Evolutionary conservation across 176 grass and related monocot species (phyloP).

Genomic region (Musa schizocarpa): DNA sequence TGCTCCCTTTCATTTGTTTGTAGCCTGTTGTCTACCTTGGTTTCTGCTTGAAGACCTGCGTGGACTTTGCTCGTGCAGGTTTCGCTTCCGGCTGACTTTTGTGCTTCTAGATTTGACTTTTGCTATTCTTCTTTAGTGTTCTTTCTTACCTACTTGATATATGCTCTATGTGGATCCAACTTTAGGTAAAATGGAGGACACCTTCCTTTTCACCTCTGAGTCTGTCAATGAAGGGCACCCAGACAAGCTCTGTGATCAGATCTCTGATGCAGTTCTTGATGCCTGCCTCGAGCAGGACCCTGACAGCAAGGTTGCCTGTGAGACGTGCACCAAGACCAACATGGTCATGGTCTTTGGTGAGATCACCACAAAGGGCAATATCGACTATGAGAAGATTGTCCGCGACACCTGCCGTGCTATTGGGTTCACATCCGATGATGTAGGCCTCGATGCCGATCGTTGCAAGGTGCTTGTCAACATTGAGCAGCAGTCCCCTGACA

Average conservation of each 20-base stretch:
- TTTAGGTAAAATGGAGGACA: neutral
- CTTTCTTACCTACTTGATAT: too few species aligned
- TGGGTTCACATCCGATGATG: neutral
- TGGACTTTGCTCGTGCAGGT: too few species aligned
- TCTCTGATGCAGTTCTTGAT: slow-evolving; percentile 1
- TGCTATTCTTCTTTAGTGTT: too few species aligned
- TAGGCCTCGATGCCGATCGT: neutral
- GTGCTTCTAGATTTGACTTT: too few species aligned
- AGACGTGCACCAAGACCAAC: slow-evolving; percentile 1
- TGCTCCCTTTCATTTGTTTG: too few species aligned
- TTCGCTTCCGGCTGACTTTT: too few species aligned
- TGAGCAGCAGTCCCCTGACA: neutral
- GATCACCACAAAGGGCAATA: neutral
- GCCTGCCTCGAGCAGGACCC: neutral
- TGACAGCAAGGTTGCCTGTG: neutral
- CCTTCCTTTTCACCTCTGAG: neutral
- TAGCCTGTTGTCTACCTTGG: too few species aligned
- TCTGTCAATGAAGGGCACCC: neutral
- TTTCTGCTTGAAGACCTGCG: too few species aligned
- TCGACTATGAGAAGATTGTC: neutral
- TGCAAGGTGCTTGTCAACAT: slow-evolving; percentile 3
- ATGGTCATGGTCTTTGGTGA: slow-evolving; percentile 3
- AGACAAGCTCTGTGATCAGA: neutral
- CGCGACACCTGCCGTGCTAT: neutral
- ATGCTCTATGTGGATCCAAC: neutral